Percentiles rank a stretch among this genome's conserved stretches.
These are phyloP conservation scores for Suhomyces wounanorum DNA, from an alignment of 1,139 yeast genomes.

Conservation along the genomic window DNA sequence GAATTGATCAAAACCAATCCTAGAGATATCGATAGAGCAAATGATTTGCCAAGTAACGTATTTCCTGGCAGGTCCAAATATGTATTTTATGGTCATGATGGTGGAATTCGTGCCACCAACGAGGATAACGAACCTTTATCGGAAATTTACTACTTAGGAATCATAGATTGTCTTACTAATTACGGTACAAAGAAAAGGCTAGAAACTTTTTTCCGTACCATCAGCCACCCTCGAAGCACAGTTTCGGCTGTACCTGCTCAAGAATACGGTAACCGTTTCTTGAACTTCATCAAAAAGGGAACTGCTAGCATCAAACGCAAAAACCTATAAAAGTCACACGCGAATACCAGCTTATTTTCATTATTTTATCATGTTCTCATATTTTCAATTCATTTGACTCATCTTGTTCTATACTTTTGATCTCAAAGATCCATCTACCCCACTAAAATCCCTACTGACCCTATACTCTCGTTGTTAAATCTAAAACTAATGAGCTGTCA, in stretches of 20 bases:
- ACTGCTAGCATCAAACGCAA: constrained; percentile 18
- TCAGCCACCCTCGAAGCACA: constrained; percentile 66
- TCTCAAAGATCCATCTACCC: not conserved
- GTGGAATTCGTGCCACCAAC: constrained; percentile 82
- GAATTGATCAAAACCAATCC: constrained; percentile 53
- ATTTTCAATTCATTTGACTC: constrained; percentile 8
- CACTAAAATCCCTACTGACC: not conserved
- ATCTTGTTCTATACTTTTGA: constrained; percentile 1
- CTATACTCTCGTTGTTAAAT: constrained; percentile 1
- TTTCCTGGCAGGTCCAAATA: constrained; percentile 53
- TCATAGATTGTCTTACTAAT: constrained; percentile 90
- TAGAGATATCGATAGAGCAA: constrained; percentile 40
- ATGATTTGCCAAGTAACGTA: constrained; percentile 49
- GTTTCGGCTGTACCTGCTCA: constrained; percentile 89
- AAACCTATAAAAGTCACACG: constrained; percentile 1
- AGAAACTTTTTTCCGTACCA: constrained; percentile 84
- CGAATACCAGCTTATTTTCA: not conserved
- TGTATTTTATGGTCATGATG: constrained; percentile 77
- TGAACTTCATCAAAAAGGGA: constrained; percentile 61
- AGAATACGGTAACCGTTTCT: constrained; percentile 88
- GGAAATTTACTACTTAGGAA: constrained; percentile 85
- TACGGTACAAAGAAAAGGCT: constrained; percentile 74
- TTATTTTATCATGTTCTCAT: constrained; percentile 2
- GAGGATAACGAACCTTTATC: constrained; percentile 61
- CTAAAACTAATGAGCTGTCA: constrained; percentile 4